Base-by-base conservation (phyloP, 495 filamentous ascomycete species). In the Hypoxylon cercidicola region DNA sequence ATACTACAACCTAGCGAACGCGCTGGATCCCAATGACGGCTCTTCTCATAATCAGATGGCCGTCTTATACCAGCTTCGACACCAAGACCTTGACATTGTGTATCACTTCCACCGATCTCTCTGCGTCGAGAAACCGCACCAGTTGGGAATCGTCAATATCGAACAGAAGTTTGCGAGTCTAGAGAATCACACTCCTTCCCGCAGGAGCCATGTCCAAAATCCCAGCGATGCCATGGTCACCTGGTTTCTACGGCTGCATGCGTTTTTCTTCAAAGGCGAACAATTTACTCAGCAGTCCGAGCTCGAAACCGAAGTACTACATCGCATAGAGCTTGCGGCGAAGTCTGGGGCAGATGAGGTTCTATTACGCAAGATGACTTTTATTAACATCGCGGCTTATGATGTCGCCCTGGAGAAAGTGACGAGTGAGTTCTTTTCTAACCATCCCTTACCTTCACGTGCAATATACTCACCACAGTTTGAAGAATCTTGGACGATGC, bases 181-280 rank as follows among this genome's bases (percentile, higher is more conserved):
- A 9, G 75, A 70, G n/a, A 73, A 69, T 23, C 51, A 66, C 6
- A 63, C 70, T 30, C 48, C 62, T 19, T 54, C 62, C 0, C 61
- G 61, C 48, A 54, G 55, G 30, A 75, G 71, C 4, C 52, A 56
- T 34, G 21, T 64, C 19, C 60, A 58, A 54, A 74, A 72, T 41
- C 64, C 59, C 32, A 50, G 59, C 39, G 70, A 77, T 35, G 77
- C 86, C 11, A 76, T 97, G 74, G 78, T 87, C 45, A 87, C 82
- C 34, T 96, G 89, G 90, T 97, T 97, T 66, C 85, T 96, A 62
- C 88, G 91, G 64, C 85, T 98, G 30, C 94, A 97, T 74, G 90
- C 91, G 13, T 88, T 88, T 69, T 93, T 90, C 75, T 95, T 89
- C 65, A 86, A 86, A 49, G 93, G 93, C 2, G 79, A 79, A 43